Evolutionary conservation across 306 rosid genomes (phyloP).

Genomic region (Pterocarpus macrocarpus): DNA sequence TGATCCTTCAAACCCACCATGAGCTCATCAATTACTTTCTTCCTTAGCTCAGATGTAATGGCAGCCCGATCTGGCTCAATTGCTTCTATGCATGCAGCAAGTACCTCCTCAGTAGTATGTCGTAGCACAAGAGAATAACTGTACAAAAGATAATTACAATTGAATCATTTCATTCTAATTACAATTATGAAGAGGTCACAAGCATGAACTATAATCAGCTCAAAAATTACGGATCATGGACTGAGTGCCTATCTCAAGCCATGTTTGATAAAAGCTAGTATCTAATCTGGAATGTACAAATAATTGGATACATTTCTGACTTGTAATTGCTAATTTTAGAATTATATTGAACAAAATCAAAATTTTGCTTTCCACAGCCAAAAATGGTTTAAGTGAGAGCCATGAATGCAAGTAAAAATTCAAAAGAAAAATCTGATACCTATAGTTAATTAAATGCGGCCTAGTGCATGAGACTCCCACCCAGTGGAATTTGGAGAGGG

Average conservation of each 20-base stretch:
- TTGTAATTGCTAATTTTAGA: slow-evolving; percentile 19
- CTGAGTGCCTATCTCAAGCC: slow-evolving; percentile 13
- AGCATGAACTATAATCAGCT: slow-evolving; percentile 26
- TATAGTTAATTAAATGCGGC: no score
- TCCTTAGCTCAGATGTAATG: slow-evolving; percentile 75
- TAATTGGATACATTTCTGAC: slow-evolving; percentile 30
- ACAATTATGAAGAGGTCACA: slow-evolving; percentile 10
- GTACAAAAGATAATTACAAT: slow-evolving; percentile 43
- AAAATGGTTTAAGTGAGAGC: slow-evolving; percentile 31
- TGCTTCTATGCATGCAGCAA: slow-evolving; percentile 88
- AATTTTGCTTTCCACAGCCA: slow-evolving; percentile 11
- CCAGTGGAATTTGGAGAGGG: no score
- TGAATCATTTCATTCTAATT: slow-evolving; percentile 21
- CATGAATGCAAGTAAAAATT: background rate
- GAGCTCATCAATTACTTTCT: slow-evolving; percentile 74
- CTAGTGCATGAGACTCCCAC: no score
- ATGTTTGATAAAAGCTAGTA: background rate
- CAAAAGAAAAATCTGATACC: slow-evolving; percentile 15
- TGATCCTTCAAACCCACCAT: slow-evolving; percentile 75
- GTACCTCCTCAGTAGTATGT: slow-evolving; percentile 98
- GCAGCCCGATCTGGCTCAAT: slow-evolving; percentile 85
- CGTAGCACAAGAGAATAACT: slow-evolving; percentile 94
- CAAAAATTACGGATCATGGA: slow-evolving; percentile 11
- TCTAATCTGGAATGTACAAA: slow-evolving; percentile 29
- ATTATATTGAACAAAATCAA: slow-evolving; percentile 4